Base-by-base conservation (phyloP, 2,329 filamentous ascomycete genomes). In the Pseudopyrenochaeta lycopersici region DNA sequence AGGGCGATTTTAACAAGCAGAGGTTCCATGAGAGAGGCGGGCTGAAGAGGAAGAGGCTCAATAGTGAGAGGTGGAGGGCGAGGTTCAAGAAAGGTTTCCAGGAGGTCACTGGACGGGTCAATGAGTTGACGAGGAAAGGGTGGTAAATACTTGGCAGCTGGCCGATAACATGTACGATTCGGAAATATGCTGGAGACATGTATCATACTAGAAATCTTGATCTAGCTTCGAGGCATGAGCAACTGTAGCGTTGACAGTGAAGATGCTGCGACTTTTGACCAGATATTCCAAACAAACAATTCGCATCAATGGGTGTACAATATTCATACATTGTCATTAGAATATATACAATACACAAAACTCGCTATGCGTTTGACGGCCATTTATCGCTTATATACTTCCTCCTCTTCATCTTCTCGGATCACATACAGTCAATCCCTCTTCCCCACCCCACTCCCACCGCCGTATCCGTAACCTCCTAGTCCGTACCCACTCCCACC, bases 1-100 rank as follows among this genome's bases (percentile, higher is more conserved):
- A 76, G 61, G 52, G 43, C 2, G 87, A 91, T 64, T 80, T 80
- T 47, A 72, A 75, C 17, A 73, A 66, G 58, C 91, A 95, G 77
- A 80, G 81, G 59, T 91, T 86, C 67, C 89, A 96, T 75, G 91
- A 95, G 81, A 80, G 91, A 41, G 83, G 84, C 0, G 91, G 91
- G 2, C 67, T 91, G 67, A 92, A 90, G 84, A 83, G 88, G 76
- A 96, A 95, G 85, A 84, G 91, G 67, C 76, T 92, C 63, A 81
- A 79, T 73, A 87, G 85, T 54, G 81, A 88, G 80, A 81, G 90
- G 56, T 92, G 90, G 88, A 82, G 85, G 72, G 78, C 63, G 59
- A 84, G 85, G 54, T 95, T 94, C 77, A 87, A 85, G 80, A 73
- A 74, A 29, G 88, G 87, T 3, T 93, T 95, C 76, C 82, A 80